Percentiles rank a stretch among this genome's conserved stretches.
These are phyloP conservation scores for Suaeda aralocaspica DNA, from an alignment of 148 eudicot genomes.

Conservation along the genomic window DNA sequence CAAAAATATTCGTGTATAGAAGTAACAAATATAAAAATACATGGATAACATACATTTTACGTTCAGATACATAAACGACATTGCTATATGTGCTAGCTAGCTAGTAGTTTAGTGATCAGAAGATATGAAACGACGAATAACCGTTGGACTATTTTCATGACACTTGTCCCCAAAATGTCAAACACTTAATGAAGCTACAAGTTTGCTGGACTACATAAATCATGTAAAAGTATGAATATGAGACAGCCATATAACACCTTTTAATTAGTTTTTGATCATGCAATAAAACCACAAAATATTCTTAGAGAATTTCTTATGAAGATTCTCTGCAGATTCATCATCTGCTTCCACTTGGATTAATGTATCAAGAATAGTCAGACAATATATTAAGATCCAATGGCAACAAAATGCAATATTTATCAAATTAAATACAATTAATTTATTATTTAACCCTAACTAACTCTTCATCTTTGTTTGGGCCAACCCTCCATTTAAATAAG, in stretches of 20 bases:
- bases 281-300: not conserved
- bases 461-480: slow-evolving; percentile 17
- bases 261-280: not conserved
- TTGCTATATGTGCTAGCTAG: no score
- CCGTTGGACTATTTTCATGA: no score
- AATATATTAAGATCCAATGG: not conserved
- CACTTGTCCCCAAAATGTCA: slow-evolving; percentile 1
- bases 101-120: no score
- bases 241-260: slow-evolving; percentile 4
- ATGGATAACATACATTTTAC: no score
- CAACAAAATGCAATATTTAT: not conserved
- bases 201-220: not conserved
- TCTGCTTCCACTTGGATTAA: not conserved
- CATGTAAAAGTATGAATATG: not conserved
- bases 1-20: no score
- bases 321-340: slow-evolving; percentile 27
- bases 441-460: not conserved
- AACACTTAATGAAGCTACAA: slow-evolving; percentile 15
- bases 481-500: not conserved
- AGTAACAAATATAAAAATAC: no score
- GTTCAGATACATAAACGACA: no score
- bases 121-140: no score
- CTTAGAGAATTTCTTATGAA: not conserved
- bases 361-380: slow-evolving; percentile 22
- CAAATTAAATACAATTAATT: not conserved